Conservation (phyloP, 2,329 filamentous ascomycete species). For the Parasarocladium wereldwijsianum region DNA sequence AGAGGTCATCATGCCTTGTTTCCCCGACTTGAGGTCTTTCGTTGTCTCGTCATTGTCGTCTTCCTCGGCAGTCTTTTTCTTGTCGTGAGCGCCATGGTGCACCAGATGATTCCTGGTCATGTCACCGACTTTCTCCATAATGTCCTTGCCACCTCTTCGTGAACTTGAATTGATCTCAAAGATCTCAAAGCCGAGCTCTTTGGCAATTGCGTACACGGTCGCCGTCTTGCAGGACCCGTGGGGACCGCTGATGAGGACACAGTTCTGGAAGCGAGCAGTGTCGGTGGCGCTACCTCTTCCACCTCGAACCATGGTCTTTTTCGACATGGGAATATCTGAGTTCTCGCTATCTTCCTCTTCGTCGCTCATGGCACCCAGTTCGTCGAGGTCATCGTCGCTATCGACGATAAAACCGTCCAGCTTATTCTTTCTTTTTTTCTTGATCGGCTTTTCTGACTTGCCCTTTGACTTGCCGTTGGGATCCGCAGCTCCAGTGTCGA, state of each 20-base stretch:
- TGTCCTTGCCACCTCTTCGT: conserved; percentile 74
- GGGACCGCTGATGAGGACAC: conserved; percentile 78
- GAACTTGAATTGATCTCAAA: conserved; percentile 87
- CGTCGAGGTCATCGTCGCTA: conserved; percentile 56
- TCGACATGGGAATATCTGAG: not conserved
- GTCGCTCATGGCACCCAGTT: conserved; percentile 36
- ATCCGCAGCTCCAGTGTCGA: conserved; percentile 48
- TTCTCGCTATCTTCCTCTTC: conserved; percentile 29
- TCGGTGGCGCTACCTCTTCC: conserved; percentile 25
- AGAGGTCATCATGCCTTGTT: conserved; percentile 64
- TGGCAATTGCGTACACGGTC: conserved; percentile 79
- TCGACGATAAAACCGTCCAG: conserved; percentile 69
- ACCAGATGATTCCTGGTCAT: conserved; percentile 96
- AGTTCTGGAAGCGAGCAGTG: conserved; percentile 46
- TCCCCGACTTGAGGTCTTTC: conserved; percentile 47
- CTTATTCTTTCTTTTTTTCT: conserved; percentile 56
- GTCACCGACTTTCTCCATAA: conserved; percentile 83
- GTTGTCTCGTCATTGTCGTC: conserved; percentile 16
- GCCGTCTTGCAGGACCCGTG: conserved; percentile 89
- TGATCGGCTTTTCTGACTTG: conserved; percentile 17
- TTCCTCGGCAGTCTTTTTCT: conserved; percentile 12
- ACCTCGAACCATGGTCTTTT: conserved; percentile 39
- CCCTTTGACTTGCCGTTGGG: conserved; percentile 18
- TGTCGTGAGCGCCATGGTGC: conserved; percentile 26
- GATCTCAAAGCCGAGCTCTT: conserved; percentile 81